phyloP scores from a whole-genome alignment of 768 basidiomycete species.

The Tricholomella constricta region DNA sequence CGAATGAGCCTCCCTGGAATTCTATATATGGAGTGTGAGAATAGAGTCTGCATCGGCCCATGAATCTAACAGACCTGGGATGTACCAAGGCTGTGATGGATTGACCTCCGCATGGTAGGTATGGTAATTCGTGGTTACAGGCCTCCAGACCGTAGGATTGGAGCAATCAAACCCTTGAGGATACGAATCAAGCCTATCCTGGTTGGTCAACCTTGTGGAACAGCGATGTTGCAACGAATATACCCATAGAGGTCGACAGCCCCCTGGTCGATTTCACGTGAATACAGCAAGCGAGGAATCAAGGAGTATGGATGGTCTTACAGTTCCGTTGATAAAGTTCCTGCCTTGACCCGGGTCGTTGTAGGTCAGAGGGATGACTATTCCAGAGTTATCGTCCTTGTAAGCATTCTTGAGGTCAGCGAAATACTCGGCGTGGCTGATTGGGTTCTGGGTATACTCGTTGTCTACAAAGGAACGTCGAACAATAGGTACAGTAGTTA shows the following conservation, averaged over 20 bases:
- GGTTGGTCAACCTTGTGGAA: background rate
- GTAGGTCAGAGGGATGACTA: slow-evolving; percentile 73
- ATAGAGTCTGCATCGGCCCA: slow-evolving; percentile 3
- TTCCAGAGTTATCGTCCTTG: slow-evolving; percentile 42
- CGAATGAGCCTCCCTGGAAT: slow-evolving; percentile 78
- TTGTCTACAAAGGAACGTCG: slow-evolving; percentile 52
- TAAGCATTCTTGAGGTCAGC: slow-evolving; percentile 59
- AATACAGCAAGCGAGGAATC: background rate
- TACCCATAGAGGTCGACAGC: slow-evolving; percentile 80
- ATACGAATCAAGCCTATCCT: slow-evolving; percentile 60
- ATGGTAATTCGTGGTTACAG: slow-evolving; percentile 64
- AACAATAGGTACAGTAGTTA: background rate
- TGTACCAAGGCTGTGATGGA: slow-evolving; percentile 65
- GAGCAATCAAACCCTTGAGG: slow-evolving; percentile 85
- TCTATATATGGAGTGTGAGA: slow-evolving; percentile 25
- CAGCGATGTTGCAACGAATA: background rate
- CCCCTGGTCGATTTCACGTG: slow-evolving; percentile 39
- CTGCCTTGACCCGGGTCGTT: slow-evolving; percentile 62
- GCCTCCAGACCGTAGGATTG: slow-evolving; percentile 64
- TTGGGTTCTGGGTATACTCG: slow-evolving; percentile 61
- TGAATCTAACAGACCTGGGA: slow-evolving; percentile 52
- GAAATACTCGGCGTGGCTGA: slow-evolving; percentile 58
- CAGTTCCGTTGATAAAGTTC: slow-evolving; percentile 74
- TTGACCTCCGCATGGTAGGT: slow-evolving; percentile 56
- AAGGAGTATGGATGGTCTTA: slow-evolving; percentile 28